Conservation (phyloP, 129 eudicot species). For the Cynara cardunculus region DNA sequence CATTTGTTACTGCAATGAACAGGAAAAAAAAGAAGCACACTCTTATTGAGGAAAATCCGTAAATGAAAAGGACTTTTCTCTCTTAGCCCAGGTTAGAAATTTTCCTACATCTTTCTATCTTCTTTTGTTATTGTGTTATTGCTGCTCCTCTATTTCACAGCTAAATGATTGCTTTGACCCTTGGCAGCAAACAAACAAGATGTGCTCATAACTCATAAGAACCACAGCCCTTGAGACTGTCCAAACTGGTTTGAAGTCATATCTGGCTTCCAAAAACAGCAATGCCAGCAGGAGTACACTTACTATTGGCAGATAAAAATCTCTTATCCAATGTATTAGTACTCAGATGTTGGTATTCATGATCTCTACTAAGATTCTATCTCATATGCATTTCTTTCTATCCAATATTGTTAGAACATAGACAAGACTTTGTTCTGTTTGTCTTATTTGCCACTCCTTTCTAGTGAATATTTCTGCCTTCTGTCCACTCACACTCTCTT, state of each 20-base stretch:
- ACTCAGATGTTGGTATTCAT: not conserved
- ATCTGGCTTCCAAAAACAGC: not conserved
- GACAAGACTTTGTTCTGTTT: not conserved
- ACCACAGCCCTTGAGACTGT: not conserved
- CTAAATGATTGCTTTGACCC: not conserved
- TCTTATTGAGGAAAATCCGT: not conserved
- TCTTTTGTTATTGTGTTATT: not conserved
- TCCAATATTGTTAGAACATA: not conserved
- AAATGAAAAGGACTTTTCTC: not conserved
- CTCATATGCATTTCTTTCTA: not conserved
- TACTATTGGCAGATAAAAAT: not conserved
- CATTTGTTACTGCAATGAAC: constrained; percentile 18
- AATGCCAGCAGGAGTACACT: not conserved
- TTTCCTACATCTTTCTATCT: not conserved
- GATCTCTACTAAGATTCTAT: not conserved
- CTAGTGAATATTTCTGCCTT: not conserved
- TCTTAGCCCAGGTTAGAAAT: not conserved
- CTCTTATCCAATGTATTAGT: not conserved
- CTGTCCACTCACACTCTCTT: not conserved
- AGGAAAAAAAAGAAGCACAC: constrained; percentile 19
- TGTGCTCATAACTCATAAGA: not conserved
- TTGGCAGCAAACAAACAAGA: not conserved
- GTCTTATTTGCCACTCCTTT: not conserved
- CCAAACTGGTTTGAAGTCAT: not conserved
- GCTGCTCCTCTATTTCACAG: not conserved